phyloP scores from a whole-genome alignment of 208 protist genomes.

The Sergeia podlipaevii region DNA sequence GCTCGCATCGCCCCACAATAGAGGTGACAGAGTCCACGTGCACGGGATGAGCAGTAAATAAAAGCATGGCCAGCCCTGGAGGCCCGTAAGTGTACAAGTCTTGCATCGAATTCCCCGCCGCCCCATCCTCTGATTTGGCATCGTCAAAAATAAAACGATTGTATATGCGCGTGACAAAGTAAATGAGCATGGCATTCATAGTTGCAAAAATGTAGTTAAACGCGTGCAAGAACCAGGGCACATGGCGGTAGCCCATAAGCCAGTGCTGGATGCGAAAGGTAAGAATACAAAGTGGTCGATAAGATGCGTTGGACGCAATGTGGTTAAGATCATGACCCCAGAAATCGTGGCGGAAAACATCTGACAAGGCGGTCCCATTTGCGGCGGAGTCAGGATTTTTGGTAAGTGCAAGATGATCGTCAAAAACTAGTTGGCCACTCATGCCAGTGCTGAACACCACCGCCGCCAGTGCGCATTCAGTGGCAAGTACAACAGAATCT shows the following conservation, averaged over 20 bases:
- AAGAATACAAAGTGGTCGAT: constrained; percentile 53
- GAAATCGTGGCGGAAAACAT: constrained; percentile 60
- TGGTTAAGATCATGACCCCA: constrained; percentile 45
- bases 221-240: constrained; percentile 21
- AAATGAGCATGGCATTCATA: constrained; percentile 43
- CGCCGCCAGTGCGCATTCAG: constrained; percentile 12
- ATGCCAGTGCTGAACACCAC: constrained; percentile 33
- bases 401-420: constrained; percentile 64
- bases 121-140: not conserved
- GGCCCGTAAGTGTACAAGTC: constrained; percentile 12
- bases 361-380: constrained; percentile 14
- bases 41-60: constrained; percentile 82
- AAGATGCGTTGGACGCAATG: constrained; percentile 47
- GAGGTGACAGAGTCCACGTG: constrained; percentile 86
- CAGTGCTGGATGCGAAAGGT: constrained; percentile 62
- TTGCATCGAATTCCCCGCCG: not conserved
- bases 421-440: constrained; percentile 40
- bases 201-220: constrained; percentile 42
- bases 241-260: constrained; percentile 50
- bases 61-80: constrained; percentile 30
- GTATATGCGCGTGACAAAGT: constrained; percentile 37
- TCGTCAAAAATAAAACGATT: constrained; percentile 5
- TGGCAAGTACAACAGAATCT: too few species aligned
- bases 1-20: constrained; percentile 78
- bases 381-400: constrained; percentile 30